Evolutionary conservation across 1,284 basidiomycete species (phyloP).

Genomic region (Moesziomyces globuligerus): DNA sequence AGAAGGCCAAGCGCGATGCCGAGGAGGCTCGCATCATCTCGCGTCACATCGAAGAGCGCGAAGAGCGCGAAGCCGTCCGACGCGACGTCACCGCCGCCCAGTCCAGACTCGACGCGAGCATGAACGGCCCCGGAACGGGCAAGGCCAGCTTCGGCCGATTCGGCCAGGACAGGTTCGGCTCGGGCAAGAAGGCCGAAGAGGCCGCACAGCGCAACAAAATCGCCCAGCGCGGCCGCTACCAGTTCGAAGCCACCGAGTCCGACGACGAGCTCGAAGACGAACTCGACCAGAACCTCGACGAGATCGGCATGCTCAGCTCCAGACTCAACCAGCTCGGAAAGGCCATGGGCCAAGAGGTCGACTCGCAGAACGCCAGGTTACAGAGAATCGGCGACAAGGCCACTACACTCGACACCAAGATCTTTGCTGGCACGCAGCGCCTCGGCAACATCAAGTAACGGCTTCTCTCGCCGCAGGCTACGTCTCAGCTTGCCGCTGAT

Average conservation of each 20-base stretch:
- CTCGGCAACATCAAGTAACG: constrained; percentile 59
- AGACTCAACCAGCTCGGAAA: constrained; percentile 84
- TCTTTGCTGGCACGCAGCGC: constrained; percentile 62
- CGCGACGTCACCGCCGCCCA: constrained; percentile 83
- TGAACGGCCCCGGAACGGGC: constrained; percentile 63
- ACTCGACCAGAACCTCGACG: constrained; percentile 89
- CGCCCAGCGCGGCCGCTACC: constrained; percentile 83
- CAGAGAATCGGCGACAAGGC: constrained; percentile 63
- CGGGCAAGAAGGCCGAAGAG: constrained; percentile 34
- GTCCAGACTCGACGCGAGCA: constrained; percentile 81
- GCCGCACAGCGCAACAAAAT: constrained; percentile 36
- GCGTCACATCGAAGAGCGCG: constrained; percentile 88
- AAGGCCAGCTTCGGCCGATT: constrained; percentile 52
- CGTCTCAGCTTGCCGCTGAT: too few relatives aligned
- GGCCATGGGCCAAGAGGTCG: constrained; percentile 76
- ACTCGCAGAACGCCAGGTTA: constrained; percentile 62
- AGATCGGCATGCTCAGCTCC: constrained; percentile 83
- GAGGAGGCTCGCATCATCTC: constrained; percentile 87
- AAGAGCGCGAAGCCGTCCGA: constrained; percentile 73
- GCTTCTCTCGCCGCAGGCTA: too few relatives aligned
- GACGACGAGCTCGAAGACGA: constrained; percentile 87
- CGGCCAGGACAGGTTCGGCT: constrained; percentile 55
- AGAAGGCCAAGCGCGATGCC: constrained; percentile 84
- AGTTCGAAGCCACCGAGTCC: constrained; percentile 93
- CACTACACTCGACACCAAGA: constrained; percentile 59